phyloP scores from a whole-genome alignment of 192 early-diverging fungal genomes.

The Podila verticillata region DNA sequence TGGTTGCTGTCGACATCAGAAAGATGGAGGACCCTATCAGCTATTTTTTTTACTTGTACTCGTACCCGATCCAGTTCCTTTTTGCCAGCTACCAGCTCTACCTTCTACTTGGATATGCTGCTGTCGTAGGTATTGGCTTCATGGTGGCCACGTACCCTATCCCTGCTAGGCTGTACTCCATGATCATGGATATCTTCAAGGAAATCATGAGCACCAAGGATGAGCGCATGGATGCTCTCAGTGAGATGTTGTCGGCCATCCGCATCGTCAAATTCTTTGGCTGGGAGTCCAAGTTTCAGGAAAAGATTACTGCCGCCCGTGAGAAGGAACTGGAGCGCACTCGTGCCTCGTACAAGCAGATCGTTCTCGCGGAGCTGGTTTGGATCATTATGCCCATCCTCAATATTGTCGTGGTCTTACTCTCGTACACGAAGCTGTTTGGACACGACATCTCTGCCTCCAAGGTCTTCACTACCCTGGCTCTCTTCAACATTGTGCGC shows the following conservation, averaged over 20 bases:
- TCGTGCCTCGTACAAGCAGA: conserved; percentile 55
- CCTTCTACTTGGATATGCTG: conserved; percentile 78
- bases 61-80: conserved; percentile 69
- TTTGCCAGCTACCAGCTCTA: conserved; percentile 74
- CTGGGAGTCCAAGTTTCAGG: conserved; percentile 80
- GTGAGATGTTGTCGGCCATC: conserved; percentile 81
- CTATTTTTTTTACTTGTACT: conserved; percentile 62
- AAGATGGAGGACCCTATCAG: conserved; percentile 30
- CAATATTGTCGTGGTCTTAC: conserved; percentile 66
- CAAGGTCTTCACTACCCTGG: conserved; percentile 71
- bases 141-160: conserved; percentile 74
- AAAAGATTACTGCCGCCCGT: conserved; percentile 71
- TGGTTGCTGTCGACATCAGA: conserved; percentile 38
- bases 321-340: conserved; percentile 66
- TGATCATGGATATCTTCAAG: conserved; percentile 60
- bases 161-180: conserved; percentile 51
- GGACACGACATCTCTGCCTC: conserved; percentile 58
- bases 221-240: conserved; percentile 82
- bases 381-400: conserved; percentile 69
- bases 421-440: conserved; percentile 64
- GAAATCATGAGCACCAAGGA: conserved; percentile 69
- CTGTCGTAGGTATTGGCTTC: conserved; percentile 76
- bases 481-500: conserved; percentile 74
- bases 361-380: conserved; percentile 59
- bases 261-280: conserved; percentile 94